phyloP scores from a whole-genome alignment of 257 asterid genomes.

The Nicotiana tabacum region DNA sequence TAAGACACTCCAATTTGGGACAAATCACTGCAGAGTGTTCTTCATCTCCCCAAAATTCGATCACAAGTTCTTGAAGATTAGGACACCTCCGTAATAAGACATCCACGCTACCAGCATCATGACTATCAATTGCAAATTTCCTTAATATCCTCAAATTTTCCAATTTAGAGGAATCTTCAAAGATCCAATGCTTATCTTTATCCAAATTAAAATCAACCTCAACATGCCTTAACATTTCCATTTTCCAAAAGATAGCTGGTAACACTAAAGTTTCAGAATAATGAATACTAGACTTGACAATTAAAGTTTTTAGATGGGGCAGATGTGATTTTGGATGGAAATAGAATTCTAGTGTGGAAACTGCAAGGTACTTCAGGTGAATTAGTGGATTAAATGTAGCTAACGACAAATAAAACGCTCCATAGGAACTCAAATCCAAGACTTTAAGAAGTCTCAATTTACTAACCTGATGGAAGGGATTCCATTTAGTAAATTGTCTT shows the following conservation, averaged over 20 bases:
- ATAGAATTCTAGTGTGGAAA: accelerated
- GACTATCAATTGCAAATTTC: neutral
- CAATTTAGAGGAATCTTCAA: neutral
- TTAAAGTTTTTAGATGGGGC: neutral
- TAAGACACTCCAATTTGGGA: neutral
- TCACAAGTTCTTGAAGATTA: neutral
- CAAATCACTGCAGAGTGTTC: neutral
- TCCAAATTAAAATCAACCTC: neutral
- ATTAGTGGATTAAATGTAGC: neutral
- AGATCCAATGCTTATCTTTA: neutral
- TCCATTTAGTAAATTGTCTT: no score
- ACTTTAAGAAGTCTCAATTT: neutral
- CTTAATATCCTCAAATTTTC: neutral
- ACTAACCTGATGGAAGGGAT: neutral
- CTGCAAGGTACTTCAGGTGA: neutral
- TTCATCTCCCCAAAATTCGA: no score
- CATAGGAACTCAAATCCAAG: neutral
- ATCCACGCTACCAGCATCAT: neutral
- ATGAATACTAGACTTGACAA: neutral
- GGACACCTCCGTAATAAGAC: neutral
- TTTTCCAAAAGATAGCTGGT: neutral
- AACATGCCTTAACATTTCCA: neutral
- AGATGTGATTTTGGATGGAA: neutral
- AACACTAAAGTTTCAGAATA: no score
- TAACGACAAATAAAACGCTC: accelerated